Evolutionary conservation across 2,329 filamentous ascomycete species (phyloP), one percentile per base, ranked within the genome.

Genomic region (Cryphonectria parasitica): DNA sequence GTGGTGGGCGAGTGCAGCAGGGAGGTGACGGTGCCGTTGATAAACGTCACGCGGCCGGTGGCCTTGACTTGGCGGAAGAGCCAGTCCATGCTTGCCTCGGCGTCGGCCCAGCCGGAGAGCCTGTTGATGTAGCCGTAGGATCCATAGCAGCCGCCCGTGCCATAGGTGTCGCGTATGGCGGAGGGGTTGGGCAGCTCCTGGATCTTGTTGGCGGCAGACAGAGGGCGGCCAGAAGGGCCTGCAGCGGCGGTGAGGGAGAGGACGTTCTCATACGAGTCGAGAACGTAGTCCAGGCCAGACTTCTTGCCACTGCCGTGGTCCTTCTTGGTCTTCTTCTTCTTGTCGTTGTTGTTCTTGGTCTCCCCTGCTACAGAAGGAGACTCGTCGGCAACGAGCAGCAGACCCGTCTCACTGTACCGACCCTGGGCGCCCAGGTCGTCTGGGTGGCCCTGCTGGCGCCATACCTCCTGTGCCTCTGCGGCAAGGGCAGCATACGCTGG

Each of bases 61-160:
- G 81, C 83, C 52, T 85, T 83, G 34, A 90, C 87, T 67, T 84
- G 81, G 60, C 83, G 77, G 70, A 88, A 85, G 22, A 92, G 79
- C 85, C 88, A 92, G 61, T 83, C 79, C 89, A 95, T 92, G 19
- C 86, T 88, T 62, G 85, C 87, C 73, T 90, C 90, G 0, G 93
- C 93, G 77, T 97, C 87, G 2, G 91, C 93, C 94, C 94, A 97
- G 7, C 94, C 94, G 54, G 90, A 91, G 39, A 86, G 84, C 67
- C 85, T 85, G 79, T 97, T 97, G 68, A 92, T 80, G 79, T 95
- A 97, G 31, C 91, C 93, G 84, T 85, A 89, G 73, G 85, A 86
- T 19, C 89, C 92, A 41, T 85, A 85, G 70, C 81, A 80, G 58
- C 85, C 87, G 10, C 84, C 82, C 0, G 84, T 87, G 15, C 83